phyloP scores from a whole-genome alignment of 129 eudicot species.

The Tanacetum coccineum region DNA sequence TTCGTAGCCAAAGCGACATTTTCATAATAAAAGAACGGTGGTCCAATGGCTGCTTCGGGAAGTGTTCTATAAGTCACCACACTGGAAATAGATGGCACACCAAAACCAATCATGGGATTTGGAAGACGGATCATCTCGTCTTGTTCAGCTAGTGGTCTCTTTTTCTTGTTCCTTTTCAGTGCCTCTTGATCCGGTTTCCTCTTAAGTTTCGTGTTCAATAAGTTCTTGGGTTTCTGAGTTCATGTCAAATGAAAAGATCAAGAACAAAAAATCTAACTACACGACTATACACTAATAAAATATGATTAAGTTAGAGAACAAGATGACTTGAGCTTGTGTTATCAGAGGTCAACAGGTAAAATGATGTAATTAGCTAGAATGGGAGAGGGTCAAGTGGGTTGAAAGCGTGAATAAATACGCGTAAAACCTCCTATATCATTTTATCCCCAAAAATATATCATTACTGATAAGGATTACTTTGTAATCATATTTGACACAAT shows the following conservation, averaged over 20 bases:
- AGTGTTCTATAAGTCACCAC: constrained; percentile 35
- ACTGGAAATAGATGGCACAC: constrained; percentile 45
- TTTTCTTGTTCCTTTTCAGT: constrained; percentile 32
- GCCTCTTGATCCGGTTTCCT: constrained; percentile 36
- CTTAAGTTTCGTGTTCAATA: constrained; percentile 28
- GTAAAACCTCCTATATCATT: background rate
- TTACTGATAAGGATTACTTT: background rate
- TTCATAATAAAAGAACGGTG: constrained; percentile 82
- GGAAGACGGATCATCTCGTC: constrained; percentile 59
- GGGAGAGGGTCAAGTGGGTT: background rate
- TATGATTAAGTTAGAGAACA: constrained; percentile 10
- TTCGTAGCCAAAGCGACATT: constrained; percentile 91
- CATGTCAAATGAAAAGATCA: background rate
- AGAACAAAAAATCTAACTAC: background rate
- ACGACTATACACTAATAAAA: background rate
- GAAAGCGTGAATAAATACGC: background rate
- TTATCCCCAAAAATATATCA: background rate
- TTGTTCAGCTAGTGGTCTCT: constrained; percentile 19
- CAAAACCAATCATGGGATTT: constrained; percentile 81
- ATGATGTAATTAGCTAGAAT: no score
- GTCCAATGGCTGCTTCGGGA: constrained; percentile 59
- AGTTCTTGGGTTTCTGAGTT: constrained; percentile 38
- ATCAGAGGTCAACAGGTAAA: no score
- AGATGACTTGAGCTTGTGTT: background rate
- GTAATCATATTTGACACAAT: background rate